A percentile compares a stretch with the other conserved stretches of the same genome.
These are phyloP conservation scores for Gaultheria prostrata DNA, from an alignment of 148 eudicot genomes.

Conservation along the genomic window DNA sequence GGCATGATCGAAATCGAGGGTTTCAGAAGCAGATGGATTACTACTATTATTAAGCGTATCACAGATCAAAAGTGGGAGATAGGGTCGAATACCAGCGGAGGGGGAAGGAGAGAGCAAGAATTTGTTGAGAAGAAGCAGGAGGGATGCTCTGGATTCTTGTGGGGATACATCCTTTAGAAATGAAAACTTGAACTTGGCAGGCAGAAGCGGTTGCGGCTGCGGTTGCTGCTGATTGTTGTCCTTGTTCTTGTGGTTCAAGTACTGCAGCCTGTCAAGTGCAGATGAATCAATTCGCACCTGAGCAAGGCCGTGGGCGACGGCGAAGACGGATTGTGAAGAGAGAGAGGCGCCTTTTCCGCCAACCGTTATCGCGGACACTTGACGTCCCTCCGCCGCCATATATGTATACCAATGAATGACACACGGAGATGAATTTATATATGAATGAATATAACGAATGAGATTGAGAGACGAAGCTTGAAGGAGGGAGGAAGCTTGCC, in stretches of 20 bases:
- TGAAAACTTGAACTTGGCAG: slow-evolving; percentile 30
- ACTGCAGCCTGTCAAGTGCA: slow-evolving; percentile 36
- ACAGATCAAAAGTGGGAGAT: slow-evolving; percentile 28
- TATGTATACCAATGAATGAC: background rate
- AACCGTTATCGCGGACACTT: slow-evolving; percentile 35
- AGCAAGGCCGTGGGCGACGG: slow-evolving; percentile 42
- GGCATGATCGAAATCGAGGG: background rate
- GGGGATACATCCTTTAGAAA: slow-evolving; percentile 42
- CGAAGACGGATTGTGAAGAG: slow-evolving; percentile 51
- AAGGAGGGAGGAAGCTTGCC: too few species aligned
- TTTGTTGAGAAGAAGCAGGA: slow-evolving; percentile 46
- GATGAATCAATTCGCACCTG: slow-evolving; percentile 54
- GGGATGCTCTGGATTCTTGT: slow-evolving; percentile 62
- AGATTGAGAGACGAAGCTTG: too few species aligned
- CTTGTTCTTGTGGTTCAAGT: background rate
- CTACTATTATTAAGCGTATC: slow-evolving; percentile 23
- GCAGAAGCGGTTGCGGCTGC: slow-evolving; percentile 20
- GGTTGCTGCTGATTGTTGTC: background rate
- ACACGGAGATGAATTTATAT: too few species aligned
- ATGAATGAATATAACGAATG: too few species aligned
- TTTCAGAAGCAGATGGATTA: background rate
- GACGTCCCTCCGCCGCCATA: slow-evolving; percentile 26
- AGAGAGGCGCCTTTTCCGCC: slow-evolving; percentile 76
- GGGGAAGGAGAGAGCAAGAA: slow-evolving; percentile 39
- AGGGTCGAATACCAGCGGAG: slow-evolving; percentile 22